Evolutionary conservation across 768 basidiomycete species (phyloP).

Genomic region (Russula sp.): DNA sequence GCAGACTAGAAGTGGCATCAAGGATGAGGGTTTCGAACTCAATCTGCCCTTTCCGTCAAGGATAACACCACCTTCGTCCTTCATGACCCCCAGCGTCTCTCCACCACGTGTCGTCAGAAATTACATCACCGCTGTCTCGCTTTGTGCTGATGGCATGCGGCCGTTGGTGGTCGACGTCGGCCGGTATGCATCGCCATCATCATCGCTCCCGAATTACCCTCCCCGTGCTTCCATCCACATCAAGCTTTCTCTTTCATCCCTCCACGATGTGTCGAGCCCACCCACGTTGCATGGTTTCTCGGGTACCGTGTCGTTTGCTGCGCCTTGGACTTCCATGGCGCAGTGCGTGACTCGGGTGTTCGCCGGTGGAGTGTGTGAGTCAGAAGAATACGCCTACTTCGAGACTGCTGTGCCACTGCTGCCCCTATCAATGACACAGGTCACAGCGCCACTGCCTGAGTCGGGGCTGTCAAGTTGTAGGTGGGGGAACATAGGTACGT

Average conservation of each 20-base stretch:
- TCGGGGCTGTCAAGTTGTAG: constrained; percentile 60
- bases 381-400: constrained; percentile 49
- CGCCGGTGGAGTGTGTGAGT: constrained; percentile 43
- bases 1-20: constrained; percentile 4
- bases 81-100: constrained; percentile 14
- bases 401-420: constrained; percentile 34
- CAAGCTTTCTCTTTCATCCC: constrained; percentile 50
- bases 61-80: constrained; percentile 15
- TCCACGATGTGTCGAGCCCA: constrained; percentile 47
- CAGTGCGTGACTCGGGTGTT: constrained; percentile 61
- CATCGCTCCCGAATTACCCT: constrained; percentile 32
- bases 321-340: constrained; percentile 47
- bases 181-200: constrained; percentile 37
- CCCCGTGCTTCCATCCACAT: constrained; percentile 47
- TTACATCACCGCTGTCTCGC: constrained; percentile 38
- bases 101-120: constrained; percentile 35
- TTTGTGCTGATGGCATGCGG: constrained; percentile 67
- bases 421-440: constrained; percentile 25
- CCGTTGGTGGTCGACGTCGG: constrained; percentile 56
- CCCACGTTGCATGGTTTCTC: constrained; percentile 60
- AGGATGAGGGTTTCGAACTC: constrained; percentile 18
- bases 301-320: constrained; percentile 49
- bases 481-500: constrained; percentile 65
- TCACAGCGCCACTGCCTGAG: constrained; percentile 58
- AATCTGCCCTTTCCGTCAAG: constrained; percentile 15